Percentiles rank a stretch among this genome's conserved stretches.
Evolutionary conservation across 768 basidiomycete species (phyloP).

Genomic region (Podaxis carcinomalis): DNA sequence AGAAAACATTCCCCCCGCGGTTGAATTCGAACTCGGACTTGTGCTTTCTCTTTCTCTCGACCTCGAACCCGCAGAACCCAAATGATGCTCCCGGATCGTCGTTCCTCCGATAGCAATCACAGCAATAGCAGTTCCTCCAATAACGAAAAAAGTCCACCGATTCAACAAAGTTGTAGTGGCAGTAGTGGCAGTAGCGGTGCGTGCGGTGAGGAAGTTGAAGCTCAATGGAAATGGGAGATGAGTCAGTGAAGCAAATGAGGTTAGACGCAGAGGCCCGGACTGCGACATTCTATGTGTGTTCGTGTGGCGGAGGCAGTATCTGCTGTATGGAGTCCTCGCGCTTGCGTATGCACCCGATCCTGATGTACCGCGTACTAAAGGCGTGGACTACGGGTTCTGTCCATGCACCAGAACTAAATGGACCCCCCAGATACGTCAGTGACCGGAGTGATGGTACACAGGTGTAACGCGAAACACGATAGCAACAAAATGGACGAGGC

Average conservation of each 20-base stretch:
- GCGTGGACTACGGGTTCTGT: background rate
- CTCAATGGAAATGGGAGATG: background rate
- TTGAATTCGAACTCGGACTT: background rate
- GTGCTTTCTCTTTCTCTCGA: background rate
- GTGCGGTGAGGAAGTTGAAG: background rate
- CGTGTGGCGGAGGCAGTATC: background rate
- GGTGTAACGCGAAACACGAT: background rate
- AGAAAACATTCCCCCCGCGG: background rate
- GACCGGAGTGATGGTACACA: background rate
- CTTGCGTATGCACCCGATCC: background rate
- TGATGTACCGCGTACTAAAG: background rate
- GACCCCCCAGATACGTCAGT: background rate
- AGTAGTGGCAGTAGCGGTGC: background rate
- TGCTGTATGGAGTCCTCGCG: background rate
- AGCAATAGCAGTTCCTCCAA: conserved; percentile 6
- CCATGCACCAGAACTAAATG: background rate
- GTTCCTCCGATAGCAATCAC: conserved; percentile 4
- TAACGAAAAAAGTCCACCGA: conserved; percentile 1
- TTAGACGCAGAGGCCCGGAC: background rate
- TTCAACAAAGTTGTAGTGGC: background rate
- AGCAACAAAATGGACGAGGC: background rate
- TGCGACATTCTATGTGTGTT: background rate
- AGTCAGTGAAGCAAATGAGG: background rate
- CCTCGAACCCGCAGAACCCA: background rate
- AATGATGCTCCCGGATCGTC: background rate